Base-by-base conservation (phyloP, 768 basidiomycete species). In the Fibroporia radiculosa region DNA sequence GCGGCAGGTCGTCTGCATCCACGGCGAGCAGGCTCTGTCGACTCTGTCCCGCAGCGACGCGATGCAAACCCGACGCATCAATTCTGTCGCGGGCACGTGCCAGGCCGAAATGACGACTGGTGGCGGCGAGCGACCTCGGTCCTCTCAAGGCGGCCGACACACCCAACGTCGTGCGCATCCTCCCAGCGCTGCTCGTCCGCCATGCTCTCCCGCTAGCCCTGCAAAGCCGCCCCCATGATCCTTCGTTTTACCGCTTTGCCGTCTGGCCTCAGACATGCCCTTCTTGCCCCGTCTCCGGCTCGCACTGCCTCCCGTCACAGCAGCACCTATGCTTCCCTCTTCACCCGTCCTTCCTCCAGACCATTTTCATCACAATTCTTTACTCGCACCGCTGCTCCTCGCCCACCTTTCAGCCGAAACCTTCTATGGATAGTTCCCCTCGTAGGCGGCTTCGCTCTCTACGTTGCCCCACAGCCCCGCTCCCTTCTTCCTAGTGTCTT, bases 351-450 rank as follows among this genome's bases (percentile, higher is more conserved):
- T n/a, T 14, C 33, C 13, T 27, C 19, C 27, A 44, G 43, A 38
- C 40, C 48, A 32, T 40, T 57, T 44, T 48, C 58, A 42, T 44
- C 61, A 49, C 47, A 49, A 26, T 68, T 66, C 50, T 66, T 70
- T 55, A 62, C 62, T 19, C 63, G 56, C 40, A 54, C 62, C 11
- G 61, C 66, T 16, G 47, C 56, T 27, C 50, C 50, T 41, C 55
- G 61, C 40, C 63, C 57, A 40, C 48, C 56, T 8, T 51, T 60
- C 48, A 48, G 59, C 19, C 57, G 65, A 27, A 56, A 32, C 18
- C 63, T 42, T 6, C 58, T 78, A 42, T 84, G 80, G 80, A 55
- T 78, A 11, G 51, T 76, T 24, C 82, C 84, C 0, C 51, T 80
- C 3, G 68, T 70, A 4, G 79, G 77, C 22, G 82, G 79, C 18